These are phyloP conservation scores for Pascua guehoae DNA, from an alignment of 1,284 basidiomycete genomes.

Conservation along the genomic window DNA sequence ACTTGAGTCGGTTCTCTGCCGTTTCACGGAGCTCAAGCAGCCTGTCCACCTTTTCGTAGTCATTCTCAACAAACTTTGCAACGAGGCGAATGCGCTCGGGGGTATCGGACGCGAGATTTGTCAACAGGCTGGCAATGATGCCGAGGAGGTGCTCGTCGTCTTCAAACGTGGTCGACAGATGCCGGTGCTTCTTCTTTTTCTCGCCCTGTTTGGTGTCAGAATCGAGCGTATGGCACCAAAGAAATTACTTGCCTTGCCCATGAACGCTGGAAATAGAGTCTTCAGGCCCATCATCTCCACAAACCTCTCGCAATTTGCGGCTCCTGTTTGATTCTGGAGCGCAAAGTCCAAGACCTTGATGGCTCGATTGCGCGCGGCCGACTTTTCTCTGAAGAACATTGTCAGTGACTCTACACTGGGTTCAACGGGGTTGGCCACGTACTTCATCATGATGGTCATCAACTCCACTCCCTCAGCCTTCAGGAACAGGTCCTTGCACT, in stretches of 20 bases:
- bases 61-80: slow-evolving; percentile 85
- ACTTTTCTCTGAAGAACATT: slow-evolving; percentile 64
- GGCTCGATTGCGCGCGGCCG: slow-evolving; percentile 69
- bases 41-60: slow-evolving; percentile 91
- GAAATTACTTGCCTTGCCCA: slow-evolving; percentile 71
- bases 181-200: slow-evolving; percentile 57
- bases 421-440: slow-evolving; percentile 29
- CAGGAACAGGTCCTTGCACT: slow-evolving; percentile 76
- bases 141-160: slow-evolving; percentile 83
- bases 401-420: not conserved
- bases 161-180: slow-evolving; percentile 62
- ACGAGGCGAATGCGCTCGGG: slow-evolving; percentile 75
- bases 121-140: slow-evolving; percentile 81
- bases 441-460: slow-evolving; percentile 96
- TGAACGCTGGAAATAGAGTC: slow-evolving; percentile 81
- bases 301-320: slow-evolving; percentile 74
- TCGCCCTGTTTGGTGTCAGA: slow-evolving; percentile 11
- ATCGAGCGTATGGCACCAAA: slow-evolving; percentile 14
- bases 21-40: slow-evolving; percentile 79
- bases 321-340: slow-evolving; percentile 73
- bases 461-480: slow-evolving; percentile 92
- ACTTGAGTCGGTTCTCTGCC: slow-evolving; percentile 59
- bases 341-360: slow-evolving; percentile 91
- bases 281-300: slow-evolving; percentile 84
- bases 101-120: slow-evolving; percentile 83